Base-by-base conservation (phyloP, 2,329 filamentous ascomycete genomes). In the Purpureocillium lavendulum region DNA sequence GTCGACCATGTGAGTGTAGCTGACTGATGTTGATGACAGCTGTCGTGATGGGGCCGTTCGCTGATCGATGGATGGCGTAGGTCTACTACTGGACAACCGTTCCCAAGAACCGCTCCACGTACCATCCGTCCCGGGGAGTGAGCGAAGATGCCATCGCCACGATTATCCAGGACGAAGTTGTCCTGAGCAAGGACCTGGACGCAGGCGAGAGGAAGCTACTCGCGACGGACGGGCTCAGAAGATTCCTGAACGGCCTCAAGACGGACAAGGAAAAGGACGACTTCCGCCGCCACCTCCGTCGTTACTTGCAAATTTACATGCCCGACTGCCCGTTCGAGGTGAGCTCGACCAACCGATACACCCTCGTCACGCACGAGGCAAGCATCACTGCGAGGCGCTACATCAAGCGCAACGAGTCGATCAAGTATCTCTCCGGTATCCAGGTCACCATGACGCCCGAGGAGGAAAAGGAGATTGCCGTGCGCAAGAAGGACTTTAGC, bases 71-170 rank as follows among this genome's bases (percentile, higher is more conserved):
- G 58, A 43, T 36, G 43, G 7, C 36, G 44, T 50, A 96, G 90
- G 83, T 87, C 9, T 96, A 86, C 63, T 98, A 92, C 69, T 97
- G 92, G 90, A 90, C 90, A 6, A 85, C 78, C 4, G 95, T 96
- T 43, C 89, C 90, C 48, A 98, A 98, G 65, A 95, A 97, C 55
- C 82, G 85, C 45, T 80, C 79, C 40, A 87, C 86, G 40, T 97
- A 94, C 61, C 84, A 86, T 52, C 75, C 87, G 1, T 87, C 84
- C 7, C 82, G 92, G 46, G 87, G 87, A 31, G 71, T 97, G 37
- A 78, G 76, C 39, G 74, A 80, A 51, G 71, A 75, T 40, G 76
- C 78, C 33, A 74, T 84, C 30, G 60, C 71, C 35, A 70, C 75
- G 47, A 76, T 82, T 40, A 66, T 82, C 7, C 77, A 79, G 50